Evolutionary conservation across 1,139 yeast species (phyloP).

Genomic region (Saccharomyces hybrid): DNA sequence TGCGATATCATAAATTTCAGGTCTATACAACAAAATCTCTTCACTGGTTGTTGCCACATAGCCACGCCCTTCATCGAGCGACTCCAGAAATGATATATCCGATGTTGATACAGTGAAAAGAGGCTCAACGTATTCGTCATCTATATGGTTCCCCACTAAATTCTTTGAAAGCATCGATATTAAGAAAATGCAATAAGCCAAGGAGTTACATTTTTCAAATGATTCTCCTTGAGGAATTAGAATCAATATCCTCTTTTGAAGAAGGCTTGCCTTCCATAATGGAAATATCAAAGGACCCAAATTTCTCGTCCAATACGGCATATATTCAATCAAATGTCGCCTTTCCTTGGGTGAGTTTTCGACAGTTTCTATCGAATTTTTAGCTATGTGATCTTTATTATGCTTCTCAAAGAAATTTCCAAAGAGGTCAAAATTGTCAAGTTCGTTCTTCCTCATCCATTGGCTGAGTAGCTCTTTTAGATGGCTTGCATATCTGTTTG

Average conservation of each 20-base stretch:
- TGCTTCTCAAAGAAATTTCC: conserved; percentile 31
- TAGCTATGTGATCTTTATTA: background rate
- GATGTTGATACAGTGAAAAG: conserved; percentile 56
- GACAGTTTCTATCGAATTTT: background rate
- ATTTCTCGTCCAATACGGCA: conserved; percentile 26
- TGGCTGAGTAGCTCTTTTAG: conserved; percentile 38
- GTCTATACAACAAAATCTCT: conserved; percentile 53
- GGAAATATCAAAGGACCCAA: conserved; percentile 71
- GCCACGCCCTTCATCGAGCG: conserved; percentile 26
- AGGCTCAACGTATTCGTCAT: conserved; percentile 37
- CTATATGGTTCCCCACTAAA: conserved; percentile 6
- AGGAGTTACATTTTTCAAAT: conserved; percentile 40
- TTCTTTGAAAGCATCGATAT: background rate
- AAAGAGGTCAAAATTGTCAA: conserved; percentile 21
- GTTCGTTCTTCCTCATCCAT: conserved; percentile 22
- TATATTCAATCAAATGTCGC: conserved; percentile 20
- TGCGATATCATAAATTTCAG: conserved; percentile 47
- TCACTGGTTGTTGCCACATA: conserved; percentile 67
- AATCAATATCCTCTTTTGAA: conserved; percentile 55
- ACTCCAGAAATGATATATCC: conserved; percentile 16
- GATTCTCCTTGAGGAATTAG: conserved; percentile 38
- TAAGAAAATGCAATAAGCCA: conserved; percentile 38
- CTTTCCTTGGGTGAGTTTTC: conserved; percentile 1
- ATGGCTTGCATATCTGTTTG: conserved; percentile 50
- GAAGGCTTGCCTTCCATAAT: conserved; percentile 59